These are phyloP conservation scores for Lodderomyces parapsilosis DNA, from an alignment of 1,139 yeast species.

Conservation along the genomic window DNA sequence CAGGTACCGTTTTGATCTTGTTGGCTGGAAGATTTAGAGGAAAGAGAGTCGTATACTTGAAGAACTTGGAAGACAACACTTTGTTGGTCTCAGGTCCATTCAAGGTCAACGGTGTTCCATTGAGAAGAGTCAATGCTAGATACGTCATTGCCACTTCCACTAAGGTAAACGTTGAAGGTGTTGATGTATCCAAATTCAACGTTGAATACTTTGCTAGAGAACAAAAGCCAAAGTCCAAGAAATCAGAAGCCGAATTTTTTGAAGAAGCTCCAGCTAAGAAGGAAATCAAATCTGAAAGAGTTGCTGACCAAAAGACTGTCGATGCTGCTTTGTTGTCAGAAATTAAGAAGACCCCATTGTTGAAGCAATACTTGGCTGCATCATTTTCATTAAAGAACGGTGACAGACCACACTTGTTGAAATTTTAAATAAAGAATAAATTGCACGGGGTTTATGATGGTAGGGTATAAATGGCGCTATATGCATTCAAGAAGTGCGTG, in stretches of 20 bases:
- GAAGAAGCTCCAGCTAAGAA: slow-evolving; percentile 85
- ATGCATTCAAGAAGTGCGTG: too few species aligned
- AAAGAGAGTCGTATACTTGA: slow-evolving; percentile 98
- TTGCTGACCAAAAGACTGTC: slow-evolving; percentile 96
- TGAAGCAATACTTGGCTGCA: slow-evolving; percentile 96
- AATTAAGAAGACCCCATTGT: slow-evolving; percentile 97
- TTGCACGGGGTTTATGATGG: neutral
- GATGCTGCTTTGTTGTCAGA: slow-evolving; percentile 92
- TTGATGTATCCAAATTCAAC: slow-evolving; percentile 89
- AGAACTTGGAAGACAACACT: slow-evolving; percentile 98
- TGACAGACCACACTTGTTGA: slow-evolving; percentile 98
- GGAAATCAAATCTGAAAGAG: slow-evolving; percentile 90
- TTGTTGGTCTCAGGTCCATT: slow-evolving; percentile 98
- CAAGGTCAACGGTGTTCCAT: slow-evolving; percentile 99
- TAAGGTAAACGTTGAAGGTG: slow-evolving; percentile 73
- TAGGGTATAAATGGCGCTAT: neutral
- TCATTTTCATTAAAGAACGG: slow-evolving; percentile 98
- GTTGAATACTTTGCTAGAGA: slow-evolving; percentile 98
- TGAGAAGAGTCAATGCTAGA: slow-evolving; percentile 98
- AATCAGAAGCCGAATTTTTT: slow-evolving; percentile 95
- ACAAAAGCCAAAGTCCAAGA: slow-evolving; percentile 72
- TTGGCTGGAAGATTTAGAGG: slow-evolving; percentile 99
- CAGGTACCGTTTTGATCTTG: slow-evolving; percentile 97
- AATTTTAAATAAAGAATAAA: slow-evolving; percentile 82
- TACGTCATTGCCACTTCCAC: slow-evolving; percentile 99